Conservation (phyloP, 2,329 filamentous ascomycete species). For the Trichoderma atrobrunneum region DNA sequence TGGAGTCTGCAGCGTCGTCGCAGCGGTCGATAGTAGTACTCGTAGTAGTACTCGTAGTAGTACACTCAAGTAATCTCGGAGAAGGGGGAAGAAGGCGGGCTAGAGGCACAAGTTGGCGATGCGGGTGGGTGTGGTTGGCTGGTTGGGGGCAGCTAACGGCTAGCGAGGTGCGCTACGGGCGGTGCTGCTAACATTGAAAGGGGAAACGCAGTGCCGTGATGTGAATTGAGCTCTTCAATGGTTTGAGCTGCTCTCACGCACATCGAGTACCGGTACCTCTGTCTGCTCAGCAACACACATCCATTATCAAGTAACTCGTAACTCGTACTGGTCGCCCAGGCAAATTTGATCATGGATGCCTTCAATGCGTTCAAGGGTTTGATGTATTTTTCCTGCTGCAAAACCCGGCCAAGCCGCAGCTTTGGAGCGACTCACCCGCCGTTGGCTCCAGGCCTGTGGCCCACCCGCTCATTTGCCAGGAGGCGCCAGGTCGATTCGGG, state of each 20-base stretch:
- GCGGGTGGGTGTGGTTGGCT: constrained; percentile 14
- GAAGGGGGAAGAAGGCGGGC: constrained; percentile 12
- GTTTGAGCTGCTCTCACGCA: neutral
- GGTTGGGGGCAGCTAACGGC: neutral
- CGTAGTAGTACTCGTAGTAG: neutral
- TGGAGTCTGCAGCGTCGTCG: neutral
- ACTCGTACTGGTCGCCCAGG: neutral
- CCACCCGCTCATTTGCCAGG: constrained; percentile 17
- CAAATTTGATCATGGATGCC: neutral
- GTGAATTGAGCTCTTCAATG: neutral
- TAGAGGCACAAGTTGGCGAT: constrained; percentile 15
- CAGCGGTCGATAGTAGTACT: too few relatives aligned
- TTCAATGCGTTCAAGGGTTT: constrained; percentile 1
- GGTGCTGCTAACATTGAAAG: neutral
- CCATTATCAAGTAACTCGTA: neutral
- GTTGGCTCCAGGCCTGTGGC: constrained; percentile 5
- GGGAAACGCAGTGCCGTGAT: constrained; percentile 4
- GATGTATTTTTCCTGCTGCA: neutral
- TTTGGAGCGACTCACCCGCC: neutral
- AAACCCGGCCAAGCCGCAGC: constrained; percentile 4
- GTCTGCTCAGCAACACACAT: neutral
- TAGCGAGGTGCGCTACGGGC: constrained; percentile 14
- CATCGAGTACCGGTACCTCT: too few relatives aligned
- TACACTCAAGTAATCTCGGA: neutral
- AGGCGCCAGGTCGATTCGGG: constrained; percentile 11